Evolutionary conservation across 1,284 basidiomycete species (phyloP), one percentile per base, ranked within the genome.

Genomic region (Leccinum insolens): DNA sequence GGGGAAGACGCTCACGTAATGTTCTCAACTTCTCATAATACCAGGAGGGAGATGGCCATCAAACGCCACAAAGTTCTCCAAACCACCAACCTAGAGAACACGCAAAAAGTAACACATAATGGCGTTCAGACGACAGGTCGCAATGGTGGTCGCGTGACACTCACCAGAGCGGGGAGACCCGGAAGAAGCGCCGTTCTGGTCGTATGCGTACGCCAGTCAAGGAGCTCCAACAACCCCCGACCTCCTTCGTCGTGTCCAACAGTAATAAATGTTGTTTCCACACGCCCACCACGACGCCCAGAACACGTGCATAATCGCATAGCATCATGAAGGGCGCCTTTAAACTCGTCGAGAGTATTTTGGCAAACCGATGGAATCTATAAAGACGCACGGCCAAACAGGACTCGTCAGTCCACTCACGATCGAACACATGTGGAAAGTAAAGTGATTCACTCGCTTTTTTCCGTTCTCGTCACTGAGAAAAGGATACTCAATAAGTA

Each of bases 21-120:
- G 60, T 37, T 37, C 34, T 31, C 31, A 31, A 31, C 31, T 66
- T 76, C 76, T 72, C 76, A 79, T 63, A 74, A 67, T 14, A 77
- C 66, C 70, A 77, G 34, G 34, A 37, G 34, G 55, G 3, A 79
- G 14, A 63, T 77, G 71, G 1, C 60, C 71, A 0, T 68, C 52
- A 58, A 76, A 78, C 46, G 75, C 67, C 31, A 68, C 66, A 28
- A 76, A 76, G 59, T 77, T 71, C 31, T 76, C 67, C 66, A 73
- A 76, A 7, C 14, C 1, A 2, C 75, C 75, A 69, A 70, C 75
- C 75, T 76, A 49, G 28, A 7, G n/a, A 37, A 25, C 6, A 4
- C 5, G 14, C 22, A 20, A 31, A 31, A 5, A 28, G 25, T 7
- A 44, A 5, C 59, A n/a, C 61, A 58, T 9, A 25, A 31, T 28